Evolutionary conservation across 2,329 filamentous ascomycete genomes (phyloP).

Genomic region (Microsporum audouinii): DNA sequence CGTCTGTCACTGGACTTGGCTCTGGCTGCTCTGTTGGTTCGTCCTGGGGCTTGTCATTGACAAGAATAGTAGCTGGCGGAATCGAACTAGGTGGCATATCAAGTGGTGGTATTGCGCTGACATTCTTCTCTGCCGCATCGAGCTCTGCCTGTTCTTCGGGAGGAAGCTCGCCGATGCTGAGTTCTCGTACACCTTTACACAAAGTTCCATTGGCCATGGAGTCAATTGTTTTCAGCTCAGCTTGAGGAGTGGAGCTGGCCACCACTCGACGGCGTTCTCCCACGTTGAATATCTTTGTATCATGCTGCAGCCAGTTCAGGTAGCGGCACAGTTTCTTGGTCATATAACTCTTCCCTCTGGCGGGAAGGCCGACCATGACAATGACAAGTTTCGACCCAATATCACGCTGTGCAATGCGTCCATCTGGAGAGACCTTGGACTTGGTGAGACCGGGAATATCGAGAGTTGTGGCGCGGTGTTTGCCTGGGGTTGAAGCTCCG

Average conservation of each 20-base stretch:
- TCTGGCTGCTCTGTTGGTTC: constrained; percentile 8
- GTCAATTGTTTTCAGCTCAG: not conserved
- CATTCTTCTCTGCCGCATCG: not conserved
- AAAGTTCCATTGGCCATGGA: constrained; percentile 30
- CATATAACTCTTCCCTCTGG: constrained; percentile 94
- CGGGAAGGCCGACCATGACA: constrained; percentile 94
- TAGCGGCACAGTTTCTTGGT: constrained; percentile 96
- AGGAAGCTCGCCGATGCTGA: constrained; percentile 29
- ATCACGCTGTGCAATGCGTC: constrained; percentile 83
- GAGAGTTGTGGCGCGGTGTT: constrained; percentile 79
- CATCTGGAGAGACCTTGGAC: constrained; percentile 90
- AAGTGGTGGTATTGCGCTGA: constrained; percentile 24
- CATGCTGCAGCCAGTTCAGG: constrained; percentile 93
- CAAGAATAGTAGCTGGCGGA: constrained; percentile 44
- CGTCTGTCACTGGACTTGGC: constrained; percentile 12
- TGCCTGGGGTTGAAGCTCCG: constrained; percentile 63
- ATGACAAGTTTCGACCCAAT: constrained; percentile 94
- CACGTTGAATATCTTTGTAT: constrained; percentile 93
- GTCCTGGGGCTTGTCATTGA: constrained; percentile 44
- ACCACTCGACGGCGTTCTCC: constrained; percentile 78
- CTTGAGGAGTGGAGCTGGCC: constrained; percentile 37
- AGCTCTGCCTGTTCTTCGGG: constrained; percentile 14
- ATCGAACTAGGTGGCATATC: constrained; percentile 23
- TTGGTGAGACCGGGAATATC: constrained; percentile 95
- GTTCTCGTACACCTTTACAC: constrained; percentile 33